Conservation (phyloP, 2,329 filamentous ascomycete species). For the Neofusicoccum ribis region DNA sequence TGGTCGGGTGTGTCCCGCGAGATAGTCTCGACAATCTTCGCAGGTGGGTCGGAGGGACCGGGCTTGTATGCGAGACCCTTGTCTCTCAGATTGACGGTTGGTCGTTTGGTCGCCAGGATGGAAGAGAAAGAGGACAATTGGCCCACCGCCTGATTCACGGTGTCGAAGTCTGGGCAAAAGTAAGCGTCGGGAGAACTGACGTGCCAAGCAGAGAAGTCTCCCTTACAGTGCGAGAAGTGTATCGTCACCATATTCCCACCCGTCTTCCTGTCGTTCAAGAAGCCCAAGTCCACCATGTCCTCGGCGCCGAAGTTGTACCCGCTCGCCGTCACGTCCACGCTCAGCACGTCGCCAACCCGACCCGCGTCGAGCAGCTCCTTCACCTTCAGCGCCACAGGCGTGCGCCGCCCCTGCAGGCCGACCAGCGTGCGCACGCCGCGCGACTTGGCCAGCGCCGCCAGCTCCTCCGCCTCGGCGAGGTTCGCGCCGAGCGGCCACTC, state of each 20-base stretch:
- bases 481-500: slow-evolving; percentile 52
- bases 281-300: slow-evolving; percentile 37
- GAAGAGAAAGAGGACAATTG: slow-evolving; percentile 44
- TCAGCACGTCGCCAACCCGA: slow-evolving; percentile 46
- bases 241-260: slow-evolving; percentile 47
- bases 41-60: slow-evolving; percentile 28
- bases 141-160: slow-evolving; percentile 49
- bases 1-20: slow-evolving; percentile 49
- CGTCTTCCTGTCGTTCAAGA: slow-evolving; percentile 51
- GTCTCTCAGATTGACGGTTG: slow-evolving; percentile 30
- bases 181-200: background rate
- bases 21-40: slow-evolving; percentile 29
- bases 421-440: slow-evolving; percentile 48
- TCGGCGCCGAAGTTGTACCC: slow-evolving; percentile 28
- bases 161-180: slow-evolving; percentile 37
- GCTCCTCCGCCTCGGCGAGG: slow-evolving; percentile 44
- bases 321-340: slow-evolving; percentile 34
- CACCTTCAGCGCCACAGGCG: slow-evolving; percentile 43
- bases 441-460: slow-evolving; percentile 42
- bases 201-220: background rate
- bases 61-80: slow-evolving; percentile 29
- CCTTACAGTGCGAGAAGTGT: slow-evolving; percentile 33
- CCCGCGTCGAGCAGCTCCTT: slow-evolving; percentile 45
- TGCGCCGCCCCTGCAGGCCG: slow-evolving; percentile 49
- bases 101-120: slow-evolving; percentile 49